Percentiles rank a stretch among this genome's conserved stretches.
Evolutionary conservation across 371 early-diverging fungal genomes (phyloP).

Genomic region (Basidiobolus meristosporus): DNA sequence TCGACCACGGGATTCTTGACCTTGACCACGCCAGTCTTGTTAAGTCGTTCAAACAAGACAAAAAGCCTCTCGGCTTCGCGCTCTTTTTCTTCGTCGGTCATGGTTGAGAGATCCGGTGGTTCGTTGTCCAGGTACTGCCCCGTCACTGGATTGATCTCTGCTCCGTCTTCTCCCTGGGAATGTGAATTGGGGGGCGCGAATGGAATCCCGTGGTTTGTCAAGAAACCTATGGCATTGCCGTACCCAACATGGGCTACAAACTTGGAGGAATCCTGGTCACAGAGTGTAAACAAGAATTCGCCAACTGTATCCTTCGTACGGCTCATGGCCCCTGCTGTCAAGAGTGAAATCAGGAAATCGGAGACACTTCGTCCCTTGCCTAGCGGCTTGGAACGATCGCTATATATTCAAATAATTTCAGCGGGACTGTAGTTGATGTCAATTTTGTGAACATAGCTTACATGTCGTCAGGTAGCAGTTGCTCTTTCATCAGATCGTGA

Average conservation of each 20-base stretch:
- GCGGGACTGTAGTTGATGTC: background rate
- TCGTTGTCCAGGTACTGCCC: slow-evolving; percentile 35
- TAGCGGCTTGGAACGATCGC: slow-evolving; percentile 56
- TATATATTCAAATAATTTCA: slow-evolving; percentile 8
- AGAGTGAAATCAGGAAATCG: slow-evolving; percentile 44
- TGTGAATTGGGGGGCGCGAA: slow-evolving; percentile 7
- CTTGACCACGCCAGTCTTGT: slow-evolving; percentile 74
- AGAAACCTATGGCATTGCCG: slow-evolving; percentile 81
- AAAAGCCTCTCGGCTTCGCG: slow-evolving; percentile 79
- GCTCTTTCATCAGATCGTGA: slow-evolving; percentile 10
- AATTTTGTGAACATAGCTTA: slow-evolving; percentile 10
- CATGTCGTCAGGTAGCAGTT: slow-evolving; percentile 38
- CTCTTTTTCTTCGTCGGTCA: slow-evolving; percentile 95
- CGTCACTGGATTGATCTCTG: slow-evolving; percentile 68
- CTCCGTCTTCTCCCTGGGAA: slow-evolving; percentile 1
- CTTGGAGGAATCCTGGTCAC: slow-evolving; percentile 45
- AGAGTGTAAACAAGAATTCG: slow-evolving; percentile 52
- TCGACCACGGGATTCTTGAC: slow-evolving; percentile 40
- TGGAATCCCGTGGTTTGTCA: slow-evolving; percentile 41
- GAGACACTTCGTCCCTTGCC: slow-evolving; percentile 41
- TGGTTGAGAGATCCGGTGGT: slow-evolving; percentile 19
- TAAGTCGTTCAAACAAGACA: slow-evolving; percentile 80
- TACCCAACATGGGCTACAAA: slow-evolving; percentile 72
- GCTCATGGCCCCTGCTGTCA: slow-evolving; percentile 48
- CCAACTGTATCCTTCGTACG: slow-evolving; percentile 39